Percentiles rank a stretch among this genome's conserved stretches.
phyloP scores from a whole-genome alignment of 1,284 basidiomycete species.

The Boletus calvinii region DNA sequence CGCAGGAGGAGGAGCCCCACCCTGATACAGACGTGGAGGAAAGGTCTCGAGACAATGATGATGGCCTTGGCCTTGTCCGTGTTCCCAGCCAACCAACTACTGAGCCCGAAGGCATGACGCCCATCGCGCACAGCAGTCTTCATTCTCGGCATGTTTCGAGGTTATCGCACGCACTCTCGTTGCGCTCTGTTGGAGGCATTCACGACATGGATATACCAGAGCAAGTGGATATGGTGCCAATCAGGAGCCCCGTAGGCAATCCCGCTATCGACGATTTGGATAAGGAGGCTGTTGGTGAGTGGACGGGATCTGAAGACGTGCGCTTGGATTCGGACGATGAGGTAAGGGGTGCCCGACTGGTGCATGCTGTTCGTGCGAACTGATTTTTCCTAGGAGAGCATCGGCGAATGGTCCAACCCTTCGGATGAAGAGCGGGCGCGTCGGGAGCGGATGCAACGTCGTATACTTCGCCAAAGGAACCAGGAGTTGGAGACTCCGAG shows the following conservation, averaged over 20 bases:
- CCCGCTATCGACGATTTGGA: conserved; percentile 41
- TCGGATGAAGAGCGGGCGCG: conserved; percentile 81
- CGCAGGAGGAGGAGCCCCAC: conserved; percentile 39
- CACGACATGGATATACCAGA: conserved; percentile 30
- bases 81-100: conserved; percentile 17
- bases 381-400: conserved; percentile 52
- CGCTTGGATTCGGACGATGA: conserved; percentile 58
- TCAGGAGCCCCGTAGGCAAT: conserved; percentile 31
- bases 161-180: conserved; percentile 62
- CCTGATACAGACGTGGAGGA: conserved; percentile 28
- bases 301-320: conserved; percentile 78
- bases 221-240: conserved; percentile 31
- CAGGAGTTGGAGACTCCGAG: conserved; percentile 54
- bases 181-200: conserved; percentile 59
- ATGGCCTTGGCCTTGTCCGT: conserved; percentile 17
- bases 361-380: conserved; percentile 5
- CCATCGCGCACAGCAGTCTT: conserved; percentile 48
- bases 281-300: conserved; percentile 61
- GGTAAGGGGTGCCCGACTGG: conserved; percentile 40
- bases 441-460: conserved; percentile 60
- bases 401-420: conserved; percentile 86
- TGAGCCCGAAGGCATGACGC: conserved; percentile 40
- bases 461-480: conserved; percentile 50
- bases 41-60: conserved; percentile 27
- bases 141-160: conserved; percentile 73